Conservation (phyloP, 805 yeast genomes). For the Candida tibetensis region DNA sequence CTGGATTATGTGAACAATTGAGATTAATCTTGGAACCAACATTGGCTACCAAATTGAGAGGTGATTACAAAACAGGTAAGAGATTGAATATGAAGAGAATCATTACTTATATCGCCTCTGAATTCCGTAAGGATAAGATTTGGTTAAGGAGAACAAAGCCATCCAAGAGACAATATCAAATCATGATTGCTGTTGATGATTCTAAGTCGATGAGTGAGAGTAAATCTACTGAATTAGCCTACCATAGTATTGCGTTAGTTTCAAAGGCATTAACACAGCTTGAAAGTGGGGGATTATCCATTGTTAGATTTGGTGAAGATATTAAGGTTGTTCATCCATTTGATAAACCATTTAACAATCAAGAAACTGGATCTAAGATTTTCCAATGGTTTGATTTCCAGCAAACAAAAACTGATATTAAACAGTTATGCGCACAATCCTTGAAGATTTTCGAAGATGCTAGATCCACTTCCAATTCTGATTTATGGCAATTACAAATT, state of each 20-base stretch:
- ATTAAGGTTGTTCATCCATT: slow-evolving; percentile 87
- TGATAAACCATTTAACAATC: slow-evolving; percentile 70
- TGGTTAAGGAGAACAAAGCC: slow-evolving; percentile 98
- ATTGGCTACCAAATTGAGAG: slow-evolving; percentile 87
- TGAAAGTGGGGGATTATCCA: slow-evolving; percentile 89
- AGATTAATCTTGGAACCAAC: slow-evolving; percentile 94
- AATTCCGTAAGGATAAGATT: slow-evolving; percentile 94
- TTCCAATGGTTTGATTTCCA: slow-evolving; percentile 89
- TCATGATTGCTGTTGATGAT: slow-evolving; percentile 96
- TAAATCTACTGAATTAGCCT: slow-evolving; percentile 83
- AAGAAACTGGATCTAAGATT: slow-evolving; percentile 77
- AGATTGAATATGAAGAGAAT: slow-evolving; percentile 95
- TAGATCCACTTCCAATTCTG: slow-evolving; percentile 44
- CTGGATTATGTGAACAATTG: slow-evolving; percentile 87
- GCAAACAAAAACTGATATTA: slow-evolving; percentile 83
- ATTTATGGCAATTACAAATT: slow-evolving; percentile 90
- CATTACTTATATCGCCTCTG: slow-evolving; percentile 96
- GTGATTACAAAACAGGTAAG: slow-evolving; percentile 97
- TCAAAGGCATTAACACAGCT: slow-evolving; percentile 90
- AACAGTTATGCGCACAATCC: slow-evolving; percentile 67
- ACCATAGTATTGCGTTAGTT: slow-evolving; percentile 90
- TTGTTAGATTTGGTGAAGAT: slow-evolving; percentile 86
- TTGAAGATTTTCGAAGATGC: slow-evolving; percentile 69
- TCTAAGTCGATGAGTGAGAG: slow-evolving; percentile 97
- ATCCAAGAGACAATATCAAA: slow-evolving; percentile 93